Percentiles rank a stretch among this genome's conserved stretches.
Conservation (phyloP, 306 rosid species). For the Quercus cerris region DNA sequence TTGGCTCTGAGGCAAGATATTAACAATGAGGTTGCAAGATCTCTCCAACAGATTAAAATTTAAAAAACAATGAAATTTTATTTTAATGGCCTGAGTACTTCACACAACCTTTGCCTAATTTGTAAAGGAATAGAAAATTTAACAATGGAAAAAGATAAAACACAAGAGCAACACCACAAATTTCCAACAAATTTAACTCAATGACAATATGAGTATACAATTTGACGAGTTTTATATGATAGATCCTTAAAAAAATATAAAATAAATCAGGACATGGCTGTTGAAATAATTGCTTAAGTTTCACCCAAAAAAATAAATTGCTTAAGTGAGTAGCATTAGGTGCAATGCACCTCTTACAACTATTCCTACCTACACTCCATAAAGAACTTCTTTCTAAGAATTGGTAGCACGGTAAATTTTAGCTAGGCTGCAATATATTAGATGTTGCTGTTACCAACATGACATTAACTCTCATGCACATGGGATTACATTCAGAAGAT, state of each 20-base stretch:
- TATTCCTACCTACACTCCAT: neutral
- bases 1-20: neutral
- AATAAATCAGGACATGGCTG: neutral
- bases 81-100: constrained; percentile 8
- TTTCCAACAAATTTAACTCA: neutral
- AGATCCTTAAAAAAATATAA: neutral
- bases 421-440: neutral
- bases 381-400: neutral
- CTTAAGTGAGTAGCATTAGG: neutral
- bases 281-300: neutral
- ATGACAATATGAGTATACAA: neutral
- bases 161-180: neutral
- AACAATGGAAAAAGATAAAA: neutral
- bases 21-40: neutral
- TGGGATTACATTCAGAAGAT: neutral
- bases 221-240: neutral
- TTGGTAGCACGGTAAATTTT: neutral
- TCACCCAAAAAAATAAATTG: neutral
- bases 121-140: constrained; percentile 14
- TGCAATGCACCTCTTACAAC: neutral
- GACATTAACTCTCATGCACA: neutral
- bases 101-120: constrained; percentile 11
- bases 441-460: neutral
- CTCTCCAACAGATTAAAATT: neutral
- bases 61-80: neutral